Evolutionary conservation across 768 basidiomycete genomes (phyloP), one percentile per base, ranked within the genome.

Genomic region (Floccularia luteovirens): DNA sequence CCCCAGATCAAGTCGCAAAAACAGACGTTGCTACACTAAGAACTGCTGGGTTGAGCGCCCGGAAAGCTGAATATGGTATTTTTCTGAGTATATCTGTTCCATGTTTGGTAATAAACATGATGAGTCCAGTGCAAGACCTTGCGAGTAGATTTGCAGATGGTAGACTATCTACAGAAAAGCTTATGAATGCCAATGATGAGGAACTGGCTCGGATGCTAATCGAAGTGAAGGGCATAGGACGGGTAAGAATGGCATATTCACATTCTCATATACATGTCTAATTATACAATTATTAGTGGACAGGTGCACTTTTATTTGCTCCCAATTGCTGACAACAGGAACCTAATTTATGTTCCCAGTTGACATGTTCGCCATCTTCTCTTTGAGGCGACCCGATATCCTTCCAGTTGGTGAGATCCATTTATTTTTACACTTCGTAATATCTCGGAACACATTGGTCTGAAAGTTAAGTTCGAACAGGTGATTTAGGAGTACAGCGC

Each of bases 341-440:
- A n/a, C 28, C 28, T 32, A 34, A 36, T 48, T 31, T 42, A 39
- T 30, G 37, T 37, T 30, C 37, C 41, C 61, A 73, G 88, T 90
- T n/a, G 82, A 91, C 51, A 93, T 93, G 91, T 93, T 93, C 53
- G 74, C 85, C 11, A 88, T 96, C 31, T 94, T 93, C 59, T 83
- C 87, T 2, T 65, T 92, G 23, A 72, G 89, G 0, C 78, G 90
- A 14, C 86, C 86, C 1, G 78, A 93, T 55, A 83, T 96, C 39
- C 67, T 93, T 19, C 60, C 65, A 35, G 60, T 68, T 45, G 60
- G 64, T 61, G 43, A 25, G 57, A 39, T 25, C n/a, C 25, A 23
- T 36, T n/a, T 24, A 22, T 8, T 11, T n/a, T 39, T 24, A 2
- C 33, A 33, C 8, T 30, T 27, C 13, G 17, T 20, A n/a, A n/a